Evolutionary conservation across 495 filamentous ascomycete species (phyloP).

Genomic region (Tuber aestivum): DNA sequence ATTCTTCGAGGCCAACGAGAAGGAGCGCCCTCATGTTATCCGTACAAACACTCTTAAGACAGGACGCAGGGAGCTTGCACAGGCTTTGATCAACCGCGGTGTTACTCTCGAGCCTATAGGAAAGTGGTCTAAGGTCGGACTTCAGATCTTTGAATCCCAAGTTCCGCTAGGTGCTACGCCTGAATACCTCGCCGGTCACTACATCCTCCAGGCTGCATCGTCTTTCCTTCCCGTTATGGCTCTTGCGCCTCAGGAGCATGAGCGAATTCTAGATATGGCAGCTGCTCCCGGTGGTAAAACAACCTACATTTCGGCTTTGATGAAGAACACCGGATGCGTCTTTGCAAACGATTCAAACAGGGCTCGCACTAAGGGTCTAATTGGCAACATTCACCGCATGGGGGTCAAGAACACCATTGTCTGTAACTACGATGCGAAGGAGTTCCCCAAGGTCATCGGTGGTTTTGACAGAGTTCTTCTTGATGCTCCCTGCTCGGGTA

Average conservation of each 20-base stretch:
- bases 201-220: conserved; percentile 93
- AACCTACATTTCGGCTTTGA: conserved; percentile 89
- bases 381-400: conserved; percentile 95
- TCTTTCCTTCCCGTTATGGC: conserved; percentile 99
- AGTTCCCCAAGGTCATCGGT: conserved; percentile 88
- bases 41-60: conserved; percentile 95
- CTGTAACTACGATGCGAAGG: conserved; percentile 85
- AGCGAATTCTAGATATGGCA: conserved; percentile 92
- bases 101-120: conserved; percentile 94
- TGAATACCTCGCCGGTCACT: conserved; percentile 93
- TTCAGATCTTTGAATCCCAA: conserved; percentile 89
- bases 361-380: conserved; percentile 85
- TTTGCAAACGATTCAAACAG: conserved; percentile 97
- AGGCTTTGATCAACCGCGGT: conserved; percentile 92
- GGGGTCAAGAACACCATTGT: conserved; percentile 90
- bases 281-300: conserved; percentile 96
- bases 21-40: conserved; percentile 72
- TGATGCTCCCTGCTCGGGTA: conserved; percentile 76
- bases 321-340: conserved; percentile 95
- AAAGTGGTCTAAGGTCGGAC: conserved; percentile 96
- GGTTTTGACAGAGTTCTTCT: conserved; percentile 83
- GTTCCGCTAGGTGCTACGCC: conserved; percentile 97
- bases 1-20: conserved; percentile 98
- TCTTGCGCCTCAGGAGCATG: conserved; percentile 83
- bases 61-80: conserved; percentile 82